Percentiles rank a stretch among this genome's conserved stretches.
Conservation (phyloP, 2,329 filamentous ascomycete genomes). For the Sporothrix globosa region DNA sequence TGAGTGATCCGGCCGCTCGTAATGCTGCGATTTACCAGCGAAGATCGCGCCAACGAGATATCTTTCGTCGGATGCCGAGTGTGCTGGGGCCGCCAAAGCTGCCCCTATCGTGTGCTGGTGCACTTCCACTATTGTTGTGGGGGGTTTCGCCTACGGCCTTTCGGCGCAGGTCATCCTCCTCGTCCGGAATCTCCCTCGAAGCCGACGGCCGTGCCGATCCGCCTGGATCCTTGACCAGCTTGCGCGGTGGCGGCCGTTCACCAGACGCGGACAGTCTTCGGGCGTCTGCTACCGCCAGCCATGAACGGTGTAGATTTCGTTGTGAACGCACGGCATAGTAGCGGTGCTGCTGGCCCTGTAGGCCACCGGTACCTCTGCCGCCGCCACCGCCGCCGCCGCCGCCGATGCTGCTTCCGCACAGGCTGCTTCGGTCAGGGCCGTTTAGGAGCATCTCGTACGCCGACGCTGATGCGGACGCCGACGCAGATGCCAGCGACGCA, state of each 20-base stretch:
- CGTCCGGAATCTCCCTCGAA: slow-evolving; percentile 32
- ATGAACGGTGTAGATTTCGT: slow-evolving; percentile 29
- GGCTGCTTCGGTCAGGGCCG: slow-evolving; percentile 28
- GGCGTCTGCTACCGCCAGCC: slow-evolving; percentile 42
- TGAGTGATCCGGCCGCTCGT: not conserved
- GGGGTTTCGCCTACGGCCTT: not conserved
- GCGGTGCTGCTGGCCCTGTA: not conserved
- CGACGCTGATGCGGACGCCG: slow-evolving; percentile 28
- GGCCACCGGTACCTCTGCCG: not conserved
- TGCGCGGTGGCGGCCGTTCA: slow-evolving; percentile 34
- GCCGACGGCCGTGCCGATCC: slow-evolving; percentile 36
- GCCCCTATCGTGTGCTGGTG: not conserved
- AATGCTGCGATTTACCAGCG: not conserved
- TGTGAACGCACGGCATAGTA: slow-evolving; percentile 23
- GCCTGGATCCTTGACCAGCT: slow-evolving; percentile 38
- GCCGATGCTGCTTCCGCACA: slow-evolving; percentile 20
- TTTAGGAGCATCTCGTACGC: slow-evolving; percentile 32
- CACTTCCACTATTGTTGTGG: not conserved
- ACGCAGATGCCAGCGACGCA: slow-evolving; percentile 15
- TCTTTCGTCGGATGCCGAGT: slow-evolving; percentile 32
- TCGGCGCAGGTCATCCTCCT: slow-evolving; percentile 8
- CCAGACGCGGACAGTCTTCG: slow-evolving; percentile 35
- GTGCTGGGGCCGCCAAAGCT: not conserved
- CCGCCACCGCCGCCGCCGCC: not conserved
- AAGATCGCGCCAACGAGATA: slow-evolving; percentile 33